Base-by-base conservation (phyloP, 1,284 basidiomycete genomes). In the Rhizoctonia solani region DNA sequence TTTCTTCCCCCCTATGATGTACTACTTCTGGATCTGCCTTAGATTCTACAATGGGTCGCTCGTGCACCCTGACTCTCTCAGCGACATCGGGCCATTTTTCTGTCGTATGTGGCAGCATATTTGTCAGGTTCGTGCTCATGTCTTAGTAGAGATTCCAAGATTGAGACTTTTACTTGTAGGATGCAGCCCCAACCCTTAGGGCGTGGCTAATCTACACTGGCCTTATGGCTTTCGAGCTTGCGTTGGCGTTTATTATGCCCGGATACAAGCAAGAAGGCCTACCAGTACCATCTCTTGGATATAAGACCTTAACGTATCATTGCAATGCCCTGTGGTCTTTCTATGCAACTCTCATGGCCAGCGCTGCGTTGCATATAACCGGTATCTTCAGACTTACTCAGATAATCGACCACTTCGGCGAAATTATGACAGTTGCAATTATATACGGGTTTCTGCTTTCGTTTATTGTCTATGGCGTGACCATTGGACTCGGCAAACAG, bases 11-110 rank as follows among this genome's bases (percentile, higher is more conserved):
- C 77, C 88, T 41, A 82, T 93, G 70, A 93, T 95, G 95, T 98
- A 98, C 79, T 99, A 99, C 80, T 86, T 99, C 72, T 98, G 94
- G 93, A 93, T 95, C 72, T 99, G 97, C 75, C 83, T 98, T 42
- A 95, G 92, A 86, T 97, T 95, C 79, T 95, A 98, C 76, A 90
- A 98, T 72, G 96, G 96, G 61, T 82, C 85, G 73, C 81, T 97
- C 46, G 87, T 92, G n/a, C 79, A 85, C 72, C 95, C 95, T 0
- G 80, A 79, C 32, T 89, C 90, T 11, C 68, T 87, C 23, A 84
- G 85, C 52, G 92, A 93, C 71, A 82, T 95, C 61, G 73, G 80
- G 67, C 93, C 95, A 0, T 97, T 96, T 81, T 77, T 97, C 30
- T 74, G 79, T 66, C 83, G 85, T 54, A 95, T 98, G 92, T 92